Conservation (phyloP, 495 filamentous ascomycete species). For the Trichoderma asperelloides region DNA sequence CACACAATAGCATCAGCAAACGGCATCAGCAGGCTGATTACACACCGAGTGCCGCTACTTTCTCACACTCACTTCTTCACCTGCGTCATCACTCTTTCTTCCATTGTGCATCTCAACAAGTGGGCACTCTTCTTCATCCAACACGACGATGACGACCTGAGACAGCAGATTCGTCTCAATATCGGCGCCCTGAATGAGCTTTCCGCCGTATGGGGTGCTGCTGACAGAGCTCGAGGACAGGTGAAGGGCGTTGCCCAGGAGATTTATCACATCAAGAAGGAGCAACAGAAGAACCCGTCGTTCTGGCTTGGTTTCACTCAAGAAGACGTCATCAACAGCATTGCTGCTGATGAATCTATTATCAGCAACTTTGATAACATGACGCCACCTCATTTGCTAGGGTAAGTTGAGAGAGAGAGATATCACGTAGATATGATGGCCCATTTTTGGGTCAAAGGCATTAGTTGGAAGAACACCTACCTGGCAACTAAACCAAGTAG, state of each 20-base stretch:
- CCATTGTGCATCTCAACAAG: slow-evolving; percentile 52
- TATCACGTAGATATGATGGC: background rate
- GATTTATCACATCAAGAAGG: slow-evolving; percentile 49
- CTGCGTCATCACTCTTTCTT: slow-evolving; percentile 65
- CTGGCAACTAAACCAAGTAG: background rate
- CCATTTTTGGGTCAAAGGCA: background rate
- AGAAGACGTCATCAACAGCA: slow-evolving; percentile 46
- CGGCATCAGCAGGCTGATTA: slow-evolving; percentile 67
- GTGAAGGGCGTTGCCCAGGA: slow-evolving; percentile 64
- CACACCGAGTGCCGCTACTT: slow-evolving; percentile 61
- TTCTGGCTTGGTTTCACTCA: slow-evolving; percentile 46
- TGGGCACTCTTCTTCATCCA: slow-evolving; percentile 47
- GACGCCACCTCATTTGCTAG: slow-evolving; percentile 12
- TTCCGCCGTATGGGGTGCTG: slow-evolving; percentile 68
- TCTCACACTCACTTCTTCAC: slow-evolving; percentile 86
- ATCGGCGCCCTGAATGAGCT: slow-evolving; percentile 74
- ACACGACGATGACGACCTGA: slow-evolving; percentile 60
- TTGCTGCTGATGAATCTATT: slow-evolving; percentile 44
- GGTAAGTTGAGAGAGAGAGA: background rate
- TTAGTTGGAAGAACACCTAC: background rate
- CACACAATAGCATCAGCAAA: slow-evolving; percentile 73
- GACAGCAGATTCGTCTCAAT: slow-evolving; percentile 69
- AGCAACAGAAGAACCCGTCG: slow-evolving; percentile 38
- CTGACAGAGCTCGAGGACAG: slow-evolving; percentile 60
- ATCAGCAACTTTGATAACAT: slow-evolving; percentile 41